Evolutionary conservation across 495 filamentous ascomycete genomes (phyloP), one percentile per base, ranked within the genome.

Genomic region (Usnea hakonensis): DNA sequence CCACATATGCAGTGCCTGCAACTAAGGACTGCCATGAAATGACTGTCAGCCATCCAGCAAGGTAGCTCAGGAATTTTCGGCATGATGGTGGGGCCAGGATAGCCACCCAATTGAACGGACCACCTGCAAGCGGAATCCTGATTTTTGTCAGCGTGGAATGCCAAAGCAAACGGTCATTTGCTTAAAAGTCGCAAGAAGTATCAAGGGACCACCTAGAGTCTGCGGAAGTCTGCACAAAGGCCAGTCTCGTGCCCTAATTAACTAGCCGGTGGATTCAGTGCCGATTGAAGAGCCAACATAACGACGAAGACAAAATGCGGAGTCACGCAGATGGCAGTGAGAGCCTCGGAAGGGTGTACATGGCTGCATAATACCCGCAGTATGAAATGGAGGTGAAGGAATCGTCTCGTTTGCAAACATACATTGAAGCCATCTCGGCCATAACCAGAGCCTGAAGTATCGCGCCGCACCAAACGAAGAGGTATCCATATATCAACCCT

Each of bases 401-500:
- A n/a, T 44, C 7, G 11, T 10, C 30, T 2, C 1, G 41, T n/a
- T 40, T n/a, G 36, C 16, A 11, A 30, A 61, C 69, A 40, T 65
- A 77, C 76, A 79, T 78, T 9, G 77, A 79, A 5, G 67, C 75
- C 68, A 77, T 59, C 30, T 79, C 76, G 0, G 75, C 73, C 10
- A 79, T 64, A 14, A 74, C 69, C 46, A 74, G 74, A 16, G 64
- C 68, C 16, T 50, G 67, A 61, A 33, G 69, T 64, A 13, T 67
- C 6, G 44, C 69, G 7, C 77, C 75, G 5, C 67, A 35, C 80
- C 80, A 83, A 11, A 70, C 75, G 58, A 83, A 76, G 8, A 83
- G 37, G 54, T 76, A 83, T 6, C 74, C 75, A 70, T 81, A 84
- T 2, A 85, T 71, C 0, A 83, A 73, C 19, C 77, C 79, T 1